Conservation (phyloP, 1,284 basidiomycete genomes). For the Moesziomyces aphidis region DNA sequence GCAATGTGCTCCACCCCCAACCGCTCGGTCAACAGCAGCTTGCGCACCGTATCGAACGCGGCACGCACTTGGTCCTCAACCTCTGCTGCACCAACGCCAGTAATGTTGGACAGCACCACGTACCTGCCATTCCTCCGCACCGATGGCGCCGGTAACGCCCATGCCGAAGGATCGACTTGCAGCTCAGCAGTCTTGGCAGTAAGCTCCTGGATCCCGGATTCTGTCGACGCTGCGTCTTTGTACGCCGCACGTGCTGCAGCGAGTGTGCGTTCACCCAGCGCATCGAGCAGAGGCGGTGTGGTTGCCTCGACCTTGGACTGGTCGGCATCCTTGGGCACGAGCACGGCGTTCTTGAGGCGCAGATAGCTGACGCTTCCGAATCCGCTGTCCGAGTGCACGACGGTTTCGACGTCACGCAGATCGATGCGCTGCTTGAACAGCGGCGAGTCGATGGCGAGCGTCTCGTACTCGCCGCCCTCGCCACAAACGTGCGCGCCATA, state of each 20-base stretch:
- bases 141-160: constrained; percentile 8
- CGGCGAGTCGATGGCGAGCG: constrained; percentile 88
- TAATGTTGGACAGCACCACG: constrained; percentile 32
- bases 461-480: constrained; percentile 98
- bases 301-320: neutral
- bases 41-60: constrained; percentile 16
- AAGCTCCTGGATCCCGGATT: neutral
- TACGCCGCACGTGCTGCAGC: constrained; percentile 9
- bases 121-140: constrained; percentile 24
- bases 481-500: constrained; percentile 96
- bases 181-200: neutral
- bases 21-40: constrained; percentile 6
- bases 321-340: constrained; percentile 46
- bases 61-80: constrained; percentile 25
- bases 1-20: constrained; percentile 72
- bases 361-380: constrained; percentile 65
- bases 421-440: constrained; percentile 83
- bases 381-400: constrained; percentile 57
- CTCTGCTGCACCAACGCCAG: neutral
- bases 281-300: constrained; percentile 36
- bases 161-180: neutral
- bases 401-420: constrained; percentile 69
- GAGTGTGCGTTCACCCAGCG: constrained; percentile 29
- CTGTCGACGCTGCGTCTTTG: neutral
- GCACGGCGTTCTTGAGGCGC: constrained; percentile 38